Evolutionary conservation across 2,329 filamentous ascomycete genomes (phyloP).

Genomic region (Metarhizium robertsii): DNA sequence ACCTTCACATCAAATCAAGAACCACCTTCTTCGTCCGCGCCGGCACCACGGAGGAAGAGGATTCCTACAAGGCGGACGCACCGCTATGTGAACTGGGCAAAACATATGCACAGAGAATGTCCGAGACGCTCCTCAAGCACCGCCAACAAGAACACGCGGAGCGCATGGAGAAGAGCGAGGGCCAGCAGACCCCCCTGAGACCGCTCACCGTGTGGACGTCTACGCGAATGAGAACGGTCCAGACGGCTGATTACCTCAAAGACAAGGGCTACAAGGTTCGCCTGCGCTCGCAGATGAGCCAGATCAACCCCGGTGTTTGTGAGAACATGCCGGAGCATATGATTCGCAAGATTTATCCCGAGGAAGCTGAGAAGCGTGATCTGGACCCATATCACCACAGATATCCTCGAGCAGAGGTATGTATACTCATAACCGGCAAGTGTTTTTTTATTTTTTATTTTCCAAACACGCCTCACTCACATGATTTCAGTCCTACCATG

Average conservation of each 20-base stretch:
- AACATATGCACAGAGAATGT: constrained; percentile 78
- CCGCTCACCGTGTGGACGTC: constrained; percentile 92
- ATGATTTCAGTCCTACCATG: constrained; percentile 76
- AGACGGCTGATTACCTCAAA: constrained; percentile 78
- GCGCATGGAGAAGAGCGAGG: constrained; percentile 54
- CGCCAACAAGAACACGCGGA: constrained; percentile 71
- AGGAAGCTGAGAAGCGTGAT: constrained; percentile 89
- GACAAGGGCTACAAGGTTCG: constrained; percentile 75
- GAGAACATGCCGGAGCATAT: constrained; percentile 82
- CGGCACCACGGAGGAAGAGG: constrained; percentile 77
- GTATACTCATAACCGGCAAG: background rate
- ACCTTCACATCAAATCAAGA: constrained; percentile 90
- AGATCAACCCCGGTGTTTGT: constrained; percentile 92
- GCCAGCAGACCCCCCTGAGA: constrained; percentile 58
- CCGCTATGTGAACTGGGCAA: constrained; percentile 71
- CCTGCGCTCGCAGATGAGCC: constrained; percentile 92
- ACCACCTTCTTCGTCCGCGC: constrained; percentile 89
- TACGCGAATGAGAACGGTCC: constrained; percentile 78
- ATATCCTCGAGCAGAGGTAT: constrained; percentile 84
- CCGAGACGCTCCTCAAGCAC: constrained; percentile 71
- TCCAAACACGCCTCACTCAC: background rate
- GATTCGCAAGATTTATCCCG: constrained; percentile 74
- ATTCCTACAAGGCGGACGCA: constrained; percentile 87
- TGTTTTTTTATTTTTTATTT: background rate
- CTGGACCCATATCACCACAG: constrained; percentile 93